These are phyloP conservation scores for Trifolium subterraneum DNA, from an alignment of 306 rosid genomes.

Conservation along the genomic window DNA sequence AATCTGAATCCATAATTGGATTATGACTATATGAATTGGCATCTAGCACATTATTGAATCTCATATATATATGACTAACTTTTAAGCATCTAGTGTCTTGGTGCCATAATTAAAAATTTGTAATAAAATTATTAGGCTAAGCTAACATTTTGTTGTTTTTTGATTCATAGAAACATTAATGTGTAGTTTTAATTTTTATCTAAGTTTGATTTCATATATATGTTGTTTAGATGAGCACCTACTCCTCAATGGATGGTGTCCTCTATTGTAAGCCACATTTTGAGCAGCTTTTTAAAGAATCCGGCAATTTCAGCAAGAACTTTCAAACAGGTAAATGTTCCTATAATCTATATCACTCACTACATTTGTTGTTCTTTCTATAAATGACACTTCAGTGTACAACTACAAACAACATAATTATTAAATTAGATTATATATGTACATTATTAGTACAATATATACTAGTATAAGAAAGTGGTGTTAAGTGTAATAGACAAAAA, in stretches of 20 bases:
- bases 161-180: not conserved
- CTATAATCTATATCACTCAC: no score
- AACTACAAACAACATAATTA: no score
- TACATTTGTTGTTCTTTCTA: no score
- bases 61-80: not conserved
- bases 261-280: constrained; percentile 92
- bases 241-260: constrained; percentile 96
- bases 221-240: constrained; percentile 79
- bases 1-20: not conserved
- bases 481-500: no score
- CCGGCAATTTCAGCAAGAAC: constrained; percentile 98
- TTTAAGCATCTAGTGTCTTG: not conserved
- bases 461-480: no score
- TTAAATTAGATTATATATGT: no score
- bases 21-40: not conserved
- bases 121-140: not conserved
- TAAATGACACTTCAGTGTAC: no score
- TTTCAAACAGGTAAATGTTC: constrained; percentile 74
- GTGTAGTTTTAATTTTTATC: constrained; percentile 5
- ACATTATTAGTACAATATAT: no score
- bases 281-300: constrained; percentile 98
- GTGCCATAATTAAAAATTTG: not conserved
- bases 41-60: constrained; percentile 23
- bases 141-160: not conserved
- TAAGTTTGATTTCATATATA: not conserved